Base-by-base conservation (phyloP, 2,329 filamentous ascomycete species). In the Diaporthe sp. region DNA sequence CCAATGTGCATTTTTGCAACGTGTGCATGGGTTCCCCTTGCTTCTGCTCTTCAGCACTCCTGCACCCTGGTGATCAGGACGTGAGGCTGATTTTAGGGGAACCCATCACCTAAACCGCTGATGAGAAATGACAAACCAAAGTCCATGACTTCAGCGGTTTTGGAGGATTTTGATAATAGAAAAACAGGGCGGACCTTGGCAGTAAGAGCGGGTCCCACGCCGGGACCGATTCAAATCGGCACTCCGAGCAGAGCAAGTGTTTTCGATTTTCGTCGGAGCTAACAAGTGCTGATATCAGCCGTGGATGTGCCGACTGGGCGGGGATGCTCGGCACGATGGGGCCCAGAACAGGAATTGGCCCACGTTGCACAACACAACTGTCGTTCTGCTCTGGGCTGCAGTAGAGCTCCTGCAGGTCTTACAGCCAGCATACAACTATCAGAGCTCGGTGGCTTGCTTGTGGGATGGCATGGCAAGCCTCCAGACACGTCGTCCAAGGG, bases 251-350 rank as follows among this genome's bases (percentile, higher is more conserved):
- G 34, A 42, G n/a, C 49, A 69, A 19, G 49, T 10, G 65, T 53
- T 69, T 69, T 69, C 65, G 49, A 42, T 69, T 69, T 55, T 69
- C 65, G 65, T 55, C 44, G 61, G 37, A 69, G 49, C 65, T 55
- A 51, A n/a, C 49, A 44, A 61, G 68, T 72, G 72, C 67, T 76
- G 72, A 72, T 68, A 72, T 76, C 72, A 76, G 75, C 75, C 53
- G 58, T 74, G 44, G 67, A 55, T n/a, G 59, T 59, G 59, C 44
- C 58, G 37, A 42, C 39, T 51, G 61, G 55, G 17, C 62, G 55
- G 69, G 55, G 46, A 42, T 31, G 55, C 25, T 42, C 57, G 58
- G 42, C 19, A 55, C 12, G 15, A 46, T 34, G 55, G 44, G 34
- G 31, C 17, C 42, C 58, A 65, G 34, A 42, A 65, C 22, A 70